Conservation (phyloP, 768 basidiomycete species). For the Lactifluus piperatus region DNA sequence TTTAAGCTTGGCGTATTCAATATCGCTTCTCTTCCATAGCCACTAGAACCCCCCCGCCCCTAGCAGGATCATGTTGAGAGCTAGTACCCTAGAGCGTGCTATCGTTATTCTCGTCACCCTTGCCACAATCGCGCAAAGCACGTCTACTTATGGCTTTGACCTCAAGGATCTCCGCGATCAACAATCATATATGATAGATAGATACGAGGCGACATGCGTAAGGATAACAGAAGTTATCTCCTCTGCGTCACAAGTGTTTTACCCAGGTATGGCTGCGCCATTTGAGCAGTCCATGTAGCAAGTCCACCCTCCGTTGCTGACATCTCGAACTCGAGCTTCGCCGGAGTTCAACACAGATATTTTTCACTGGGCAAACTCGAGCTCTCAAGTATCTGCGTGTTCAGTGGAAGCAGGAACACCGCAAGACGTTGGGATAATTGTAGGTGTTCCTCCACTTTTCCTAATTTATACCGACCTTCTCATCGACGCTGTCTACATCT, state of each 20-base stretch:
- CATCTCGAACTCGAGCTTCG: not conserved
- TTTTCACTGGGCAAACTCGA: conserved; percentile 16
- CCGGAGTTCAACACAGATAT: conserved; percentile 2
- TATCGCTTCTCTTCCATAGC: not conserved
- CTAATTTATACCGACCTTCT: not conserved
- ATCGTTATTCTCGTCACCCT: not conserved
- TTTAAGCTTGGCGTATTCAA: not conserved
- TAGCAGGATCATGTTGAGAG: not conserved
- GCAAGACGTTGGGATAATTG: conserved; percentile 15
- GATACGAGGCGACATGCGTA: not conserved
- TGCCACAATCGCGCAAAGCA: not conserved
- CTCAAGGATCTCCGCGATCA: not conserved
- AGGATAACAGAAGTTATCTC: not conserved
- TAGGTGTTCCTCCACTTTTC: not conserved
- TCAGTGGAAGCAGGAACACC: conserved; percentile 18
- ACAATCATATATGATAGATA: not conserved
- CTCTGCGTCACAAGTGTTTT: not conserved
- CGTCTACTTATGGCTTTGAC: not conserved
- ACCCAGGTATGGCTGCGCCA: not conserved
- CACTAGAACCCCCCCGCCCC: no score
- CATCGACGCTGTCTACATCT: no score
- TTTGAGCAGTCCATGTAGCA: not conserved
- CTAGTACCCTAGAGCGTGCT: not conserved
- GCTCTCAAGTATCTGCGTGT: conserved; percentile 14
- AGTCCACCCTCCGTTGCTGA: not conserved